These are phyloP conservation scores for Huntiella savannae DNA, from an alignment of 2,329 filamentous ascomycete genomes.

Conservation along the genomic window DNA sequence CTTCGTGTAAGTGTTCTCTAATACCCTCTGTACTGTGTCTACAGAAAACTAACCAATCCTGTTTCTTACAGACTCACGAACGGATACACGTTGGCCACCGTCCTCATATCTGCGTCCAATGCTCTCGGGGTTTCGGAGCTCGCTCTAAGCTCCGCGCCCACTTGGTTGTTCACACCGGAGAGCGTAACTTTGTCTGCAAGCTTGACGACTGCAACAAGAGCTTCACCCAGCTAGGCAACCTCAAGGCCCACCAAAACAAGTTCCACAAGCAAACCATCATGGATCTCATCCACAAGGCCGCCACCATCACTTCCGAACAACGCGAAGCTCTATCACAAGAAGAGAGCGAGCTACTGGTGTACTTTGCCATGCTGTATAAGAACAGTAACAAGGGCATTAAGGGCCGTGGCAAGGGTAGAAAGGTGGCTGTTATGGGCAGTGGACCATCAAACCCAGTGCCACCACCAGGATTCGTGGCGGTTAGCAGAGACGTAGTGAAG, in stretches of 20 bases:
- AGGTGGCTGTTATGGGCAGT: conserved; percentile 25
- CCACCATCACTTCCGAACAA: conserved; percentile 39
- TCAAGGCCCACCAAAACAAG: conserved; percentile 93
- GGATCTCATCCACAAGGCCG: conserved; percentile 51
- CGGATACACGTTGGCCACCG: conserved; percentile 74
- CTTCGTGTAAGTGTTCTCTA: conserved; percentile 42
- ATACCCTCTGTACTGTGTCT: neutral
- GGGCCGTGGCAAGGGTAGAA: conserved; percentile 71
- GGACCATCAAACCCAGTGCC: conserved; percentile 3
- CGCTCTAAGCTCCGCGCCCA: conserved; percentile 73
- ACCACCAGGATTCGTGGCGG: too few relatives aligned
- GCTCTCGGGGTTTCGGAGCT: conserved; percentile 68
- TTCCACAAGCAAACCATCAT: conserved; percentile 65
- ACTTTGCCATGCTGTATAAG: conserved; percentile 80
- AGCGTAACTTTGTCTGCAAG: conserved; percentile 63
- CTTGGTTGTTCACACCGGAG: conserved; percentile 56
- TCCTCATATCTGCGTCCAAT: conserved; percentile 62
- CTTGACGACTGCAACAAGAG: conserved; percentile 71
- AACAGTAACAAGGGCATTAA: conserved; percentile 98
- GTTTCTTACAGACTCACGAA: conserved; percentile 49
- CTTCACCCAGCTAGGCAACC: conserved; percentile 78
- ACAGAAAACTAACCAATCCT: neutral
- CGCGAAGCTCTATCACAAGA: conserved; percentile 35
- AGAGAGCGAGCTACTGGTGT: conserved; percentile 64
- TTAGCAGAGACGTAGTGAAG: too few relatives aligned